phyloP scores from a whole-genome alignment of 1,284 basidiomycete genomes.

The Xanthoconium separans region DNA sequence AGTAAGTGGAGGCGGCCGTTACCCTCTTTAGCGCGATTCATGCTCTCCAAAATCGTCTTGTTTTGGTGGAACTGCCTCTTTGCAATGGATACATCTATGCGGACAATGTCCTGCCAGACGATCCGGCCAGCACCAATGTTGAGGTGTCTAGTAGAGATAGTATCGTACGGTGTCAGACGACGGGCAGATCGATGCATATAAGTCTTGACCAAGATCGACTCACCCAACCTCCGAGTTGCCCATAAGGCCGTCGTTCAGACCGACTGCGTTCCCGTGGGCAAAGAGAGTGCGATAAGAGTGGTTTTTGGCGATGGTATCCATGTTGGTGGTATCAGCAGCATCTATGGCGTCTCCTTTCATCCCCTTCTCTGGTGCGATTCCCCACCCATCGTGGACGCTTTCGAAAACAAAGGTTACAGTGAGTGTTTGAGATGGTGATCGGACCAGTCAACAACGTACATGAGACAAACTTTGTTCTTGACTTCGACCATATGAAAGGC shows the following conservation, averaged over 20 bases:
- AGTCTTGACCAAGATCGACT: slow-evolving; percentile 25
- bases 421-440: slow-evolving; percentile 1
- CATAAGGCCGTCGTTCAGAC: slow-evolving; percentile 89
- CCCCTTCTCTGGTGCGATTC: slow-evolving; percentile 63
- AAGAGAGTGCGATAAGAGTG: slow-evolving; percentile 71
- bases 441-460: slow-evolving; percentile 52
- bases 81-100: slow-evolving; percentile 87
- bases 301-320: slow-evolving; percentile 83
- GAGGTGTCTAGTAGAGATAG: slow-evolving; percentile 59
- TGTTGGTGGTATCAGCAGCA: slow-evolving; percentile 78
- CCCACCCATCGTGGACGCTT: slow-evolving; percentile 95
- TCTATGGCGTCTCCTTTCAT: slow-evolving; percentile 86
- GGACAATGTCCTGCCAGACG: slow-evolving; percentile 94
- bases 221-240: slow-evolving; percentile 95
- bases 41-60: slow-evolving; percentile 66
- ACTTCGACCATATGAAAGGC: slow-evolving; percentile 44
- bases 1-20: slow-evolving; percentile 82
- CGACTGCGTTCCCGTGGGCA: slow-evolving; percentile 86
- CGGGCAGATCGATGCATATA: not conserved
- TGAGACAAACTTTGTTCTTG: slow-evolving; percentile 89
- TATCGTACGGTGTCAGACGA: not conserved
- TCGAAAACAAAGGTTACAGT: not conserved
- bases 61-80: slow-evolving; percentile 85
- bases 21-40: slow-evolving; percentile 75
- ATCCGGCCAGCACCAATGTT: slow-evolving; percentile 92